Conservation (phyloP, 169 alveolate species). For the Plasmodium gonderi region DNA sequence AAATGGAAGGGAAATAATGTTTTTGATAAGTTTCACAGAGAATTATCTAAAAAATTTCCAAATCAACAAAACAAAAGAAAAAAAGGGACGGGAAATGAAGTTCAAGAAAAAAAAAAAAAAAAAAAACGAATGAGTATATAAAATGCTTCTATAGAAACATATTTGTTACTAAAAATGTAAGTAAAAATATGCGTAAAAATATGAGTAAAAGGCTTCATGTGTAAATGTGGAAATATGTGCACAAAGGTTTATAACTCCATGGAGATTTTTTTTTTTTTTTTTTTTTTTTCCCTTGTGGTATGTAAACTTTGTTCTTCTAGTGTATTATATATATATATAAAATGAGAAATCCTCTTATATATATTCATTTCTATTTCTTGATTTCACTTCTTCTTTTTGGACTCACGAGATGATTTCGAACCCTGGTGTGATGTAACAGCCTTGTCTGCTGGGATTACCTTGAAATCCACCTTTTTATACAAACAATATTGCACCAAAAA, state of each 20-base stretch:
- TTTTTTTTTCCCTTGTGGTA: neutral
- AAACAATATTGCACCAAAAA: constrained; percentile 21
- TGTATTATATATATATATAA: neutral
- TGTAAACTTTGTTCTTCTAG: neutral
- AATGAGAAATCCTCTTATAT: no score
- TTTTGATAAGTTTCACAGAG: neutral
- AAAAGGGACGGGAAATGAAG: neutral
- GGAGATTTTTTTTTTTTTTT: neutral
- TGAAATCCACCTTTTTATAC: constrained; percentile 20
- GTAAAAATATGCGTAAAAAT: no score
- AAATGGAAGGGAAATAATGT: neutral
- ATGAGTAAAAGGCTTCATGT: neutral
- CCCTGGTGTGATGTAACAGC: neutral
- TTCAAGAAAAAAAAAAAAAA: neutral
- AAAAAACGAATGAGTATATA: neutral
- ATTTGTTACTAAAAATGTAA: neutral
- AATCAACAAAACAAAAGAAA: neutral
- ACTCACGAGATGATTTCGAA: neutral
- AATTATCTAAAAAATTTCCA: neutral
- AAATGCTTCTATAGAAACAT: neutral
- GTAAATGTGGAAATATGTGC: neutral
- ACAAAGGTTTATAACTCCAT: neutral
- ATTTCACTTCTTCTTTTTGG: neutral
- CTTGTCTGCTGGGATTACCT: neutral
- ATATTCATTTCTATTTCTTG: neutral